Base-by-base conservation (phyloP, 106 monocot genomes). In the Iris macrosiphon region DNA sequence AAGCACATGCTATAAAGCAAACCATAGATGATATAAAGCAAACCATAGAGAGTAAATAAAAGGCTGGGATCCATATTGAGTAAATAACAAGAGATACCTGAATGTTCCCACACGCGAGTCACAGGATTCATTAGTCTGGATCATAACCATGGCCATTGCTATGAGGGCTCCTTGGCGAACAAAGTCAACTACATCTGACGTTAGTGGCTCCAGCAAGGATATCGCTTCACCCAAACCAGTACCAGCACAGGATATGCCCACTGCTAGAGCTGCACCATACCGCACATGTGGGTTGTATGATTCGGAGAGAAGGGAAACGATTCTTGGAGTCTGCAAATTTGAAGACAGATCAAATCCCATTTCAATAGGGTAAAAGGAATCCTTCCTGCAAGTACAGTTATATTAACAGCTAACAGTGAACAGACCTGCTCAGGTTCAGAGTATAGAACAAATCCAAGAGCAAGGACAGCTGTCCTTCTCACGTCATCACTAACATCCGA, bases 401-500 rank as follows among this genome's bases (percentile, higher is more conserved):
- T n/a, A 29, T 29, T n/a, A n/a, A n/a, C 29, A 50, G 14, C 24
- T 38, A 32, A 61, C 21, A 41, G 27, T 2, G 28, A 46, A 60
- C 79, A 52, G 7, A 98, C 96, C 83, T 98, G 90, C 64, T 92
- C 98, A 18, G 98, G 98, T 65, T 87, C 91, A 39, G 77, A 75
- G 61, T 92, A 99, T 40, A 99, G 51, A 45, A 99, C 91, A 63
- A 99, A 99, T 24, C 98, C 98, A 65, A 99, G 91, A 48, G 85
- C 91, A 6, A 99, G 65, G 68, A 99, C 98, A 58, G 98, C 98
- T 17, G 98, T 84, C 57, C 98, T 83, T 31, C 98, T 64, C 11
- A 99, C 98, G 79, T 99, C 98, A 79, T 99, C 98, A 68, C 91
- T 99, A 40, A 92, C 98, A 67, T 99, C 98, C 7, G 98, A 99